Conservation (phyloP, 2,329 filamentous ascomycete genomes). For the Fusarium agapanthi region DNA sequence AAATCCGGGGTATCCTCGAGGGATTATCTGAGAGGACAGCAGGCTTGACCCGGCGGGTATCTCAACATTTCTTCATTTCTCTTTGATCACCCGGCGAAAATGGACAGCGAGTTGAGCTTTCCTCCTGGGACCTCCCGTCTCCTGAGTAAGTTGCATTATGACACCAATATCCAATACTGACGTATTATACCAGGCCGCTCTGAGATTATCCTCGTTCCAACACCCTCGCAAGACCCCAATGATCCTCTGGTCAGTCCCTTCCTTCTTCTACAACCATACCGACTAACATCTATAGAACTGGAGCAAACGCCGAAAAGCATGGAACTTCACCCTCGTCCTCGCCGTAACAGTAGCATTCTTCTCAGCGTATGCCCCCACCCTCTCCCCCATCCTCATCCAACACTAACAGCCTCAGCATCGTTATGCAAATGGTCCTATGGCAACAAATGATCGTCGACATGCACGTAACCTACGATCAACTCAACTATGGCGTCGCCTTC, state of each 20-base stretch:
- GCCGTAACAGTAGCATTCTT: constrained; percentile 39
- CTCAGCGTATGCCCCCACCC: constrained; percentile 4
- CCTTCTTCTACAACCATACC: no score
- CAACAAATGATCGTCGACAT: constrained; percentile 43
- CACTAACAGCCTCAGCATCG: neutral
- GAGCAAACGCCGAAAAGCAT: constrained; percentile 34
- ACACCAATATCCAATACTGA: neutral
- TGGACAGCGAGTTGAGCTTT: constrained; percentile 7
- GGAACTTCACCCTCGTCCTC: constrained; percentile 37
- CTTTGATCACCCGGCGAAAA: neutral
- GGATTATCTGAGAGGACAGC: fast-evolving
- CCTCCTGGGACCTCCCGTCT: constrained; percentile 7
- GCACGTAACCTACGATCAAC: constrained; percentile 32
- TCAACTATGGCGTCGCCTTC: constrained; percentile 38
- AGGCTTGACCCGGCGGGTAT: neutral
- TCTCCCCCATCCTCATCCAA: fast-evolving
- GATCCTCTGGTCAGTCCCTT: constrained; percentile 38
- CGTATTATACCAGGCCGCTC: neutral
- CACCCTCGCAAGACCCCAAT: constrained; percentile 33
- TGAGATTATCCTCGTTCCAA: constrained; percentile 5
- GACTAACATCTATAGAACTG: constrained; percentile 25
- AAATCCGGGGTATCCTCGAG: neutral
- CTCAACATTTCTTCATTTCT: no score
- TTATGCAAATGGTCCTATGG: constrained; percentile 39
- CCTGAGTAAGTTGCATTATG: neutral